Base-by-base conservation (phyloP, 768 basidiomycete species). In the Baorangia bicolor region DNA sequence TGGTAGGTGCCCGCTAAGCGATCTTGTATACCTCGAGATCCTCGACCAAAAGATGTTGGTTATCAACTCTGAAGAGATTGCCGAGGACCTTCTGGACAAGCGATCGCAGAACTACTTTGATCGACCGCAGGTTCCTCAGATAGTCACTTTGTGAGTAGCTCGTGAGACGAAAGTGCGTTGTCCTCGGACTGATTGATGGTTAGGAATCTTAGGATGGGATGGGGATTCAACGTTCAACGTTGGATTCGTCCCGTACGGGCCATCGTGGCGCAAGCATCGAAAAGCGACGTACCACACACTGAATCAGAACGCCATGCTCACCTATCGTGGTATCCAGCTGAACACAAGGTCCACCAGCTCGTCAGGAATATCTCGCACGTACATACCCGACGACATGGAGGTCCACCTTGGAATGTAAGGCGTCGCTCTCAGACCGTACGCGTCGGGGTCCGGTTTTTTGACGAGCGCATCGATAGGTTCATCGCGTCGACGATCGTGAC, bases 121-220 rank as follows among this genome's bases (percentile, higher is more conserved):
- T 51, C 58, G 69, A 46, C 69, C 66, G 0, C 56, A 57, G 10
- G 64, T 65, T 1, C 66, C 55, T 0, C n/a, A n/a, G n/a, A 69
- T 70, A 58, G 61, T 63, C 23, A 55, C 59, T 0, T 18, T 67
- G 66, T 67, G 34, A 51, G 66, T 27, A 14, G 43, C n/a, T 13
- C n/a, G 31, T 31, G 69, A 14, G 12, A 16, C 14, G 14, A 9
- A 2, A 2, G 14, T 16, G 34, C 2, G 34, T 33, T 12, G 14
- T 27, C 25, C 8, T 18, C n/a, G 8, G 31, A 33, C 41, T 57
- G 46, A 57, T 30, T n/a, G 20, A 4, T 25, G 27, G 18, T 25
- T 13, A 63, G 62, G 30, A 72, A n/a, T n/a, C n/a, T n/a, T 73
- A 70, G 74, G 75, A 18, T 77, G 75, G 71, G 72, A 74, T n/a